phyloP scores from a whole-genome alignment of 495 filamentous ascomycete species.

The Trichoderma asperelloides region DNA sequence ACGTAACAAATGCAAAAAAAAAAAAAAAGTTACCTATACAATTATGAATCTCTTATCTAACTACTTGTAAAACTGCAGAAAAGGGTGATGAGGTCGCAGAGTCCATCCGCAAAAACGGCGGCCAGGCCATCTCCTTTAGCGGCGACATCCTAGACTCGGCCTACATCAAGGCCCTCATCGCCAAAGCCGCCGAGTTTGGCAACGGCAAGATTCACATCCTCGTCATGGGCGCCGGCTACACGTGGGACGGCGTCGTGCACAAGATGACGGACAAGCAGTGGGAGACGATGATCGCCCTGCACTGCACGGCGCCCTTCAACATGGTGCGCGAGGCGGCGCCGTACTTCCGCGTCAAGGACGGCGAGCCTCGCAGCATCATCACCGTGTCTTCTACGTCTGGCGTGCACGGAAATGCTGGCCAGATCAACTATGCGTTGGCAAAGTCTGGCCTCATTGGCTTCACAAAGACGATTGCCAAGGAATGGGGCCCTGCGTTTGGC shows the following conservation, averaged over 20 bases:
- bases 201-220: conserved; percentile 80
- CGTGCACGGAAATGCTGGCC: conserved; percentile 75
- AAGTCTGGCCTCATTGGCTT: conserved; percentile 75
- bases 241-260: conserved; percentile 86
- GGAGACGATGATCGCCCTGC: conserved; percentile 73
- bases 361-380: conserved; percentile 66
- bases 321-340: conserved; percentile 69
- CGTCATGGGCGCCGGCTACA: conserved; percentile 81
- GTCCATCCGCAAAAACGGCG: conserved; percentile 54
- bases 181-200: conserved; percentile 68
- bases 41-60: neutral
- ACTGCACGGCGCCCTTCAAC: conserved; percentile 76
- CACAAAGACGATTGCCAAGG: conserved; percentile 81
- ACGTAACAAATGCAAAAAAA: conserved; percentile 27
- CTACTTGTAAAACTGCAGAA: conserved; percentile 14
- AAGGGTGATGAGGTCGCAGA: conserved; percentile 56
- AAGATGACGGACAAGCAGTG: conserved; percentile 91
- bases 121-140: conserved; percentile 57
- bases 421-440: conserved; percentile 76
- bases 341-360: conserved; percentile 80
- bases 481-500: conserved; percentile 81
- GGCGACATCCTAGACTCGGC: conserved; percentile 63
- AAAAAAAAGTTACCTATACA: neutral
- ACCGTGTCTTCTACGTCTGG: conserved; percentile 76
- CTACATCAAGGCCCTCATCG: conserved; percentile 60